phyloP scores from a whole-genome alignment of 192 early-diverging fungal species.

The Gamsiella multidivaricata region DNA sequence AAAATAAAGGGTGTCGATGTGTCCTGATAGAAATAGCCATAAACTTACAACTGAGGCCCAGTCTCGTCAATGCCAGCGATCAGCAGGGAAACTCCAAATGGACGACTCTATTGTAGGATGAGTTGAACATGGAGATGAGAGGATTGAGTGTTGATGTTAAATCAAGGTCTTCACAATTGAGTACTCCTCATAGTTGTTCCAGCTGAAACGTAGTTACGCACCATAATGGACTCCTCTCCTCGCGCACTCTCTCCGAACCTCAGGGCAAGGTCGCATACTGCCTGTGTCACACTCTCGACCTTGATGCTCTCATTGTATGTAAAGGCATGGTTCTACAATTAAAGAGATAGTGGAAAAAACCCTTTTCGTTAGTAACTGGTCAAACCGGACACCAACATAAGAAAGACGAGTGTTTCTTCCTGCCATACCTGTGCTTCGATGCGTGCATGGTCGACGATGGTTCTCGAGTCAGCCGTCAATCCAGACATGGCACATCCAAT shows the following conservation, averaged over 20 bases:
- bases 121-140: too few relatives aligned
- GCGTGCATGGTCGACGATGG: slow-evolving; percentile 98
- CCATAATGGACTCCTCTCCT: slow-evolving; percentile 97
- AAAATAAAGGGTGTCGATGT: too few relatives aligned
- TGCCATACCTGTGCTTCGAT: slow-evolving; percentile 87
- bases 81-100: slow-evolving; percentile 98
- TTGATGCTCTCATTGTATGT: slow-evolving; percentile 96
- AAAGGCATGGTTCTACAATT: slow-evolving; percentile 88
- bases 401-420: background rate
- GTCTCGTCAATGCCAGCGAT: slow-evolving; percentile 98
- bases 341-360: background rate
- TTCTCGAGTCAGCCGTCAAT: slow-evolving; percentile 94
- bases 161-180: too few relatives aligned
- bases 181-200: too few relatives aligned
- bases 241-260: slow-evolving; percentile 97
- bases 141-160: too few relatives aligned
- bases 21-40: background rate
- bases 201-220: slow-evolving; percentile 27
- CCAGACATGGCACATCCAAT: slow-evolving; percentile 98
- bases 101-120: slow-evolving; percentile 88
- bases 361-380: background rate
- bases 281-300: slow-evolving; percentile 96
- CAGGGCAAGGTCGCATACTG: slow-evolving; percentile 97
- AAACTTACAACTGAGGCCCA: slow-evolving; percentile 93
- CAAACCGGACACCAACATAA: too few relatives aligned